These are phyloP conservation scores for Citrus sp. DNA, from an alignment of 345 rosid genomes.

Conservation along the genomic window DNA sequence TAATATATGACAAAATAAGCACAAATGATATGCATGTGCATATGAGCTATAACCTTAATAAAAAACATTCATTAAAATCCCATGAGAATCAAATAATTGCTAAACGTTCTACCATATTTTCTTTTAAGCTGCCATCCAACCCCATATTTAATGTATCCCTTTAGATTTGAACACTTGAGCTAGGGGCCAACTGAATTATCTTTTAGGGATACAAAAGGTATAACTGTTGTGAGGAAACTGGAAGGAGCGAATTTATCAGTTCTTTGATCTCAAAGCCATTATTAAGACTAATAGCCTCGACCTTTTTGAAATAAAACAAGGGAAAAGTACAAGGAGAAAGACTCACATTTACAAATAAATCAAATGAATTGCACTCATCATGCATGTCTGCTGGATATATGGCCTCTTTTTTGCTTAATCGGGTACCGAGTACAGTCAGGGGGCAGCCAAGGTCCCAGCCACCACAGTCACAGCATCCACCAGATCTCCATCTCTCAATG, in stretches of 20 bases:
- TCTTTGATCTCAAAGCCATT: neutral
- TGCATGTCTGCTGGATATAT: conserved; percentile 25
- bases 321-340: neutral
- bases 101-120: too few species aligned
- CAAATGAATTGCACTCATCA: conserved; percentile 58
- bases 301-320: neutral
- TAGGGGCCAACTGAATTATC: too few species aligned
- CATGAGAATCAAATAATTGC: neutral
- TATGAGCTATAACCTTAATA: neutral
- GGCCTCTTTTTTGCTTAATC: conserved; percentile 34
- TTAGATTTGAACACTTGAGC: too few species aligned
- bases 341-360: conserved; percentile 62
- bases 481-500: conserved; percentile 82
- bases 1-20: neutral
- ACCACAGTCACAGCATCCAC: conserved; percentile 90
- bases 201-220: neutral
- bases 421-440: conserved; percentile 46
- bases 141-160: too few species aligned
- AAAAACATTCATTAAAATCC: neutral
- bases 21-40: neutral
- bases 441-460: conserved; percentile 98
- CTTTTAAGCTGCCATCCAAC: too few species aligned
- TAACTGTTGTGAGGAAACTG: neutral
- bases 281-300: neutral
- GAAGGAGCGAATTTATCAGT: neutral